Base-by-base conservation (phyloP, 2,329 filamentous ascomycete species). In the Chaetothyriales sp. region DNA sequence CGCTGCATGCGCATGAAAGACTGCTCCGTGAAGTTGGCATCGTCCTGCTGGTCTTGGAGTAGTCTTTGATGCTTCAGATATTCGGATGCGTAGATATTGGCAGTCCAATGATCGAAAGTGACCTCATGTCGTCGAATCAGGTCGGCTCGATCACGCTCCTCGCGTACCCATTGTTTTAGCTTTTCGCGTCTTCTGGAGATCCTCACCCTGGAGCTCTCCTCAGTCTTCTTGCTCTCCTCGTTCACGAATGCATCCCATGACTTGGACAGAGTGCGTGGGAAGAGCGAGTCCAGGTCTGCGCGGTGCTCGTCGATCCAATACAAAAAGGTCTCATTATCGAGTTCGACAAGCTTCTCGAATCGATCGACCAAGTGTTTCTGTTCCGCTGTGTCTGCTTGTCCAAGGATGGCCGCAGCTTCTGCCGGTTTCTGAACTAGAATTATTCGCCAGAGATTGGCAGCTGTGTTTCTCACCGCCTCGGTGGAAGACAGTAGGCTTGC, bases 41-140 rank as follows among this genome's bases (percentile, higher is more conserved):
- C 90, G 64, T 98, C 92, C 61, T 95, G 89, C 62, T 95, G 87
- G 62, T 98, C 94, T 67, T 98, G 92, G 50, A 89, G 70, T 15
- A 86, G 77, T 56, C 92, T 78, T 65, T 97, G 90, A 58, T 94
- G 84, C 65, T 95, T 97, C 63, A 90, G 79, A 58, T 92, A 84
- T 65, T 98, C 92, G 0, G 90, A 88, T 47, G 85, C 82, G 66
- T 90, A 92, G 43, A 98, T 95, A 61, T 95, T 97, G 61, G 89
- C 88, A 72, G 90, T 85, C 92, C 90, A 98, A 54, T 90, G 83
- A 43, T 80, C 83, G 51, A 92, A 90, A 0, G 87, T 85, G 58
- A 86, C 81, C 61, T 95, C 87, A 62, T 97, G 90, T n/a, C 82
- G 82, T 50, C 84, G 75, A 53, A 89, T 77, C 15, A 85, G 74